Evolutionary conservation across 805 yeast genomes (phyloP).

Genomic region (Cyberlindnera samutprakarnensis): DNA sequence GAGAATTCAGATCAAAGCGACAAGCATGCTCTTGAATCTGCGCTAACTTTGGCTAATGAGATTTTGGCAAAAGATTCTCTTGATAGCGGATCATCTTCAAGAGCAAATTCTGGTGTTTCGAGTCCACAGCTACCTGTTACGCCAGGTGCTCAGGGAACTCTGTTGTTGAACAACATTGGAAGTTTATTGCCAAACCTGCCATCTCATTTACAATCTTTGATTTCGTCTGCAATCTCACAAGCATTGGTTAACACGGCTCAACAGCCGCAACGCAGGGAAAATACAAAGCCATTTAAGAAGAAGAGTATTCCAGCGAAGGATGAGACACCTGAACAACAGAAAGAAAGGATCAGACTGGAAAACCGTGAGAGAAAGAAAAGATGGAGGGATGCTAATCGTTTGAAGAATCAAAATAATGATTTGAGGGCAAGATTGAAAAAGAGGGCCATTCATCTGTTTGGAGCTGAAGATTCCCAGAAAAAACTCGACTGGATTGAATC

Average conservation of each 20-base stretch:
- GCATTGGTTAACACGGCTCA: constrained; percentile 10
- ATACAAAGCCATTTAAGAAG: constrained; percentile 9
- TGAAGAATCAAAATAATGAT: constrained; percentile 83
- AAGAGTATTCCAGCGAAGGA: constrained; percentile 11
- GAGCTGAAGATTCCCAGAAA: constrained; percentile 46
- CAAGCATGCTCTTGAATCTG: constrained; percentile 3
- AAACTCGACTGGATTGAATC: constrained; percentile 64
- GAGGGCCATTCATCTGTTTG: constrained; percentile 62
- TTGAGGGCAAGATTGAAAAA: constrained; percentile 69
- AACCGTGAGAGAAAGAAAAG: constrained; percentile 73
- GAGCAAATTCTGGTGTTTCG: constrained; percentile 1
- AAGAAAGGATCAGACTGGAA: constrained; percentile 54
- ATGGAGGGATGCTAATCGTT: constrained; percentile 77
- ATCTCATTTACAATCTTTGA: constrained; percentile 15
- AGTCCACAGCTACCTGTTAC: constrained; percentile 10
- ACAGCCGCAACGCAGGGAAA: constrained; percentile 1
- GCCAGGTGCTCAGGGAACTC: constrained; percentile 13
- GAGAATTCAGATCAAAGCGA: background rate
- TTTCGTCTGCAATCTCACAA: constrained; percentile 19
- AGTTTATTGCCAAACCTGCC: constrained; percentile 20
- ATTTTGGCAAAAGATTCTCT: constrained; percentile 6
- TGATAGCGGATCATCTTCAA: background rate
- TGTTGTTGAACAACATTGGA: constrained; percentile 16
- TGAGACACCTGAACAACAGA: constrained; percentile 27
- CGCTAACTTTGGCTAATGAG: constrained; percentile 6